Evolutionary conservation across 495 filamentous ascomycete species (phyloP), one percentile per base, ranked within the genome.

Genomic region (Penicillium simplicissimum): DNA sequence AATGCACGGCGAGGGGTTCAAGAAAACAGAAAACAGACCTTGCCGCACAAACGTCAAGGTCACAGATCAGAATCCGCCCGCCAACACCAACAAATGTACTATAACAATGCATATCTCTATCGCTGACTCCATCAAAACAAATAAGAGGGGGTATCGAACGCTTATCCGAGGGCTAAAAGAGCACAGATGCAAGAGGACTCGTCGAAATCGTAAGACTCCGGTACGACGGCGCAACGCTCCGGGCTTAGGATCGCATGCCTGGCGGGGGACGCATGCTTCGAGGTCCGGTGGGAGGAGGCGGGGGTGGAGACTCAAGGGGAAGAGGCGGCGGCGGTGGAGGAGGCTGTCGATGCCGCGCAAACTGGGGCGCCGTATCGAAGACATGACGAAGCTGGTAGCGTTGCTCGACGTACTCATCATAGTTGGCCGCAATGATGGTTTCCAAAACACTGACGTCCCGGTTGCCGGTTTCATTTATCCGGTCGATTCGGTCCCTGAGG

Each of bases 371-470:
- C 0, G 59, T 70, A 40, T 84, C 70, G 34, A 74, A 87, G 6
- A 87, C 69, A 31, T 73, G 57, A 19, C 74, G 74, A 34, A 88
- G 64, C 36, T 75, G 81, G 10, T 76, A 69, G 28, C 92, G 81
- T 64, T 93, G 88, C n/a, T 77, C 68, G 8, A 79, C 71, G 59
- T 93, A 92, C 33, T 81, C 82, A 1, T 82, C 80, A 67, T 93
- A 96, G 65, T 92, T 85, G 8, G 89, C 92, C 0, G 77, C 88
- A 55, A 94, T 75, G 38, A 93, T 79, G 15, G 82, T 76, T 3
- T 77, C 81, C 17, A 96, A 77, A 33, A 96, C 80, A 64, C 88
- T 89, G 42, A 74, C 68, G 6, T 72, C 61, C n/a, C 33, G 13
- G 7, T 60, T 54, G 33, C 59, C 25, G 38, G 36, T 17, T 21